phyloP scores from a whole-genome alignment of 805 yeast species.

The Wickerhamiella hasegawae region DNA sequence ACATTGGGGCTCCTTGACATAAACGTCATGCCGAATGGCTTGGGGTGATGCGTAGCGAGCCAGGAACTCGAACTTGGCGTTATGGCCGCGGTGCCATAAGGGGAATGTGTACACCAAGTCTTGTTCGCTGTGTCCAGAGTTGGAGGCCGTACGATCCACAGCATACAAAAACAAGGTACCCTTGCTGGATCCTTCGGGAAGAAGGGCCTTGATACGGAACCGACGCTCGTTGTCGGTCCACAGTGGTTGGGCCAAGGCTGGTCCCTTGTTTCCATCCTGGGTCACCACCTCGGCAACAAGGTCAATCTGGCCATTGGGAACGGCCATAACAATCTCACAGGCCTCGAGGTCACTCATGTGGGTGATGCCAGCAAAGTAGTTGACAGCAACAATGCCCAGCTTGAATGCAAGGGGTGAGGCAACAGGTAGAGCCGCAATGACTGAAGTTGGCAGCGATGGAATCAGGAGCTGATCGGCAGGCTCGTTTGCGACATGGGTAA shows the following conservation, averaged over 20 bases:
- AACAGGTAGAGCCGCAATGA: constrained; percentile 70
- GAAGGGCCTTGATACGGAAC: constrained; percentile 63
- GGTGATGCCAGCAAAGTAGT: constrained; percentile 64
- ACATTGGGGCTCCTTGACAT: constrained; percentile 74
- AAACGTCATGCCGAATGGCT: constrained; percentile 55
- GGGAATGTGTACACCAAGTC: constrained; percentile 64
- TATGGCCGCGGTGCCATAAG: constrained; percentile 51
- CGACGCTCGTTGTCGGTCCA: constrained; percentile 45
- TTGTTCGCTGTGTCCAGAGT: constrained; percentile 25
- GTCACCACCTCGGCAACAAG: constrained; percentile 31
- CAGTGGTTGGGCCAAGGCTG: constrained; percentile 61
- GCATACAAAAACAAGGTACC: constrained; percentile 65
- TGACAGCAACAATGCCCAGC: constrained; percentile 40
- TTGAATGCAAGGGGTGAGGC: constrained; percentile 72
- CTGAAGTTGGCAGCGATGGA: constrained; percentile 40
- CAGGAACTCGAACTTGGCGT: constrained; percentile 50
- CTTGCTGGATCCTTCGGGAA: constrained; percentile 51
- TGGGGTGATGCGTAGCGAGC: constrained; percentile 57
- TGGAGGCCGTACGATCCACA: constrained; percentile 6
- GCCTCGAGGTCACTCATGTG: constrained; percentile 60
- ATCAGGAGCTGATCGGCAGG: constrained; percentile 66
- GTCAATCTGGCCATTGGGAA: constrained; percentile 52
- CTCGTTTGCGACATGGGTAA: constrained; percentile 74
- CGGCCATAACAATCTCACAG: constrained; percentile 57
- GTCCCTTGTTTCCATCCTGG: constrained; percentile 29